These are phyloP conservation scores for Adenanthera pavonina DNA, from an alignment of 306 rosid species.

Conservation along the genomic window DNA sequence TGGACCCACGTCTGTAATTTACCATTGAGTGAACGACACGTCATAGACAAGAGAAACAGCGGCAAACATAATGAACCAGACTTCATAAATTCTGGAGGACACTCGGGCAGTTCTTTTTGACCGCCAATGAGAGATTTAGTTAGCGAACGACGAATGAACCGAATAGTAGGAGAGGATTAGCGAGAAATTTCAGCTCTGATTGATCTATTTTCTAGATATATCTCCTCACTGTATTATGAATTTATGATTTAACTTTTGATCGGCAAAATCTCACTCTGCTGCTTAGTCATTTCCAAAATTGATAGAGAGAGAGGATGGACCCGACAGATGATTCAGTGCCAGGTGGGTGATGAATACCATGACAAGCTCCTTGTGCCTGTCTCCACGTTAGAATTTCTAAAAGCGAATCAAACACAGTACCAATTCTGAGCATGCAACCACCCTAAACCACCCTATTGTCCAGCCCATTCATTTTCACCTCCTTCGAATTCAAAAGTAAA, in stretches of 20 bases:
- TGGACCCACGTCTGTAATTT: too few species aligned
- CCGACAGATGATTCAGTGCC: slow-evolving; percentile 67
- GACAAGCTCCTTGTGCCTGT: slow-evolving; percentile 22
- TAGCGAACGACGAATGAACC: too few species aligned
- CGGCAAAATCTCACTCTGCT: not conserved
- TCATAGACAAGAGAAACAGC: too few species aligned
- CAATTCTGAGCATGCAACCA: not conserved
- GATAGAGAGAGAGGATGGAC: slow-evolving; percentile 42
- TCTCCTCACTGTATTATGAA: not conserved
- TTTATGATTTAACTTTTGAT: not conserved
- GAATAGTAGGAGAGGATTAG: too few species aligned
- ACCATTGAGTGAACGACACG: too few species aligned
- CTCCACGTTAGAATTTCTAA: not conserved
- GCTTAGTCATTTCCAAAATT: not conserved
- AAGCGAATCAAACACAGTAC: not conserved
- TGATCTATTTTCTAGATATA: too few species aligned
- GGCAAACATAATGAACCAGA: not conserved
- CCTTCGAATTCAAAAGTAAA: not conserved
- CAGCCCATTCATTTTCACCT: not conserved
- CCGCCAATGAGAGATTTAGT: too few species aligned
- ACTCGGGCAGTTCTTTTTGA: too few species aligned
- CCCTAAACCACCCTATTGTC: not conserved
- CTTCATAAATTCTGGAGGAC: not conserved
- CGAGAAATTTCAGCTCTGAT: too few species aligned
- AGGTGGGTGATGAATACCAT: slow-evolving; percentile 37